Percentiles rank a stretch among this genome's conserved stretches.
Evolutionary conservation across 169 alveolate genomes (phyloP).

Genomic region (Sarcocystis neurona): DNA sequence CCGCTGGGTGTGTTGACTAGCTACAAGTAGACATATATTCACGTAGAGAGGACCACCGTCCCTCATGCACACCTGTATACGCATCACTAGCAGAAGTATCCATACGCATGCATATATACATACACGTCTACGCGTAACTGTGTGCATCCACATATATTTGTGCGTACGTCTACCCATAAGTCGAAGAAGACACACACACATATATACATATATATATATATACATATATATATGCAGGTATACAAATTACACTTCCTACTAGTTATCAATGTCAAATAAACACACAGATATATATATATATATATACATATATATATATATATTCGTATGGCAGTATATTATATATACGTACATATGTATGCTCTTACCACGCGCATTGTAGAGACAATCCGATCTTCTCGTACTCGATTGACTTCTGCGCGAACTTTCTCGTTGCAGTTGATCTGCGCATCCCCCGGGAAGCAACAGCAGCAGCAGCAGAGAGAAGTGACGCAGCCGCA

Average conservation of each 20-base stretch:
- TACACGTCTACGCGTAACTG: background rate
- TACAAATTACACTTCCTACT: background rate
- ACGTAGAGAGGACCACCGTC: background rate
- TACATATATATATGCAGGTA: background rate
- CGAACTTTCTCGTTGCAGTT: conserved; percentile 45
- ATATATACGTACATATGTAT: background rate
- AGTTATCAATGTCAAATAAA: background rate
- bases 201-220: background rate
- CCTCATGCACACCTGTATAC: background rate
- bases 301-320: background rate
- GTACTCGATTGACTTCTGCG: background rate
- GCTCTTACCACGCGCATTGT: conserved; percentile 26
- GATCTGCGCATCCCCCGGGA: background rate
- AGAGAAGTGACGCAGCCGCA: background rate
- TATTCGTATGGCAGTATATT: background rate
- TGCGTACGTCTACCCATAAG: too few species aligned
- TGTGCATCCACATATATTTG: background rate
- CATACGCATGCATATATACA: background rate
- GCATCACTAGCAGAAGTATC: background rate
- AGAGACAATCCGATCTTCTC: conserved; percentile 24
- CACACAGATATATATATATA: background rate
- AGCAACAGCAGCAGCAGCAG: background rate
- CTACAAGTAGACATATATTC: too few species aligned
- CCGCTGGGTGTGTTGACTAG: too few species aligned
- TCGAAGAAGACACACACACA: background rate